These are phyloP conservation scores for Candida quercuum DNA, from an alignment of 805 yeast species.

Conservation along the genomic window DNA sequence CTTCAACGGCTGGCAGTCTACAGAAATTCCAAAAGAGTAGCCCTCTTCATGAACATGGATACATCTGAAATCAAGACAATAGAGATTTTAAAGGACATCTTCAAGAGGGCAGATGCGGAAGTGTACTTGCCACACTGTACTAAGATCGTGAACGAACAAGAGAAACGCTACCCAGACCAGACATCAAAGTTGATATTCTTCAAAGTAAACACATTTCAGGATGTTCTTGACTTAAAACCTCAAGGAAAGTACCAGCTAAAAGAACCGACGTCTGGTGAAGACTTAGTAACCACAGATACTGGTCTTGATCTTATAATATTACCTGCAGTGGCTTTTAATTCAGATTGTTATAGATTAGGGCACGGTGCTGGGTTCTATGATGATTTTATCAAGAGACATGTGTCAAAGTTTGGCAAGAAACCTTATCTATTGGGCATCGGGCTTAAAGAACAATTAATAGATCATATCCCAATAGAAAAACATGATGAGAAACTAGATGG, in stretches of 20 bases:
- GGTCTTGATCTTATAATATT: constrained; percentile 70
- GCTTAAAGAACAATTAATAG: constrained; percentile 55
- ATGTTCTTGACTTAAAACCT: constrained; percentile 48
- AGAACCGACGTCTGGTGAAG: constrained; percentile 51
- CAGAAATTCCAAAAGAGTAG: constrained; percentile 43
- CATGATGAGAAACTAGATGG: constrained; percentile 62
- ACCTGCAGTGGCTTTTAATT: constrained; percentile 83
- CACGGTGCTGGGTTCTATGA: constrained; percentile 95
- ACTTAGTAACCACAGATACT: constrained; percentile 21
- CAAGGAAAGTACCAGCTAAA: constrained; percentile 60
- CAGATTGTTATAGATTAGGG: constrained; percentile 52
- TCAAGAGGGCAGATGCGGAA: constrained; percentile 36
- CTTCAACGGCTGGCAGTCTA: constrained; percentile 29
- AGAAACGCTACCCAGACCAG: constrained; percentile 24
- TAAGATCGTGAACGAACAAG: constrained; percentile 16
- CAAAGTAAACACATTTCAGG: constrained; percentile 34
- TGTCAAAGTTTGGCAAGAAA: constrained; percentile 11
- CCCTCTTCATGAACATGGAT: constrained; percentile 75
- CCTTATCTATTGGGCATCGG: constrained; percentile 61
- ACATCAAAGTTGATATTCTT: constrained; percentile 53
- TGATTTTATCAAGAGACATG: constrained; percentile 54
- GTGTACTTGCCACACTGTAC: constrained; percentile 57
- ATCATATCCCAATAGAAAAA: constrained; percentile 46
- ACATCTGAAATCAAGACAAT: constrained; percentile 61
- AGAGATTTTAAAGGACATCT: constrained; percentile 45